Base-by-base conservation (phyloP, 345 rosid genomes). In the Citrus inodora region DNA sequence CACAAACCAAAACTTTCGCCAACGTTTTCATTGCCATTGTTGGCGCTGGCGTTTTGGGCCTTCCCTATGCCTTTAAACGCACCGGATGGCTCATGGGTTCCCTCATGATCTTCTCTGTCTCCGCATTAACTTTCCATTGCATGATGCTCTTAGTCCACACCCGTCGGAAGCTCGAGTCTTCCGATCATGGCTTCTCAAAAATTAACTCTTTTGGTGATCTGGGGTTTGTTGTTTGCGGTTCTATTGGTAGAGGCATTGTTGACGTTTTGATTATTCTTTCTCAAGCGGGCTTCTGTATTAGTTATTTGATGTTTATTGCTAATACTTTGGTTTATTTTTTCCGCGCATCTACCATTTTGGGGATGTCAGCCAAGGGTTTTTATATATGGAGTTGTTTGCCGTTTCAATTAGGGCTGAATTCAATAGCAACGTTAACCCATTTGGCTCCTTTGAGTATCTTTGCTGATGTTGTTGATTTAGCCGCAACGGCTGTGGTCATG, bases 381-480 rank as follows among this genome's bases (percentile, higher is more conserved):
- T 91, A 80, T 82, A 83, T 93, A 38, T 92, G 95, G 95, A 91
- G 86, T 17, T 91, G 92, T 78, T 89, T 95, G 27, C 98, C 97
- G 0, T 93, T 95, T 75, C 98, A 95, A 60, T 84, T 95, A 51
- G 98, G 93, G 24, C 65, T 93, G 60, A 95, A 87, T 86, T 93
- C 97, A 1, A 83, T 95, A 42, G 81, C 89, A 60, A 88, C 91
- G 3, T 83, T 95, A 76, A 93, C 98, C 74, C 93, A 93, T 82
- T 76, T 92, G 84, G 98, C 98, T 7, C 98, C 98, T 38, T 77
- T 93, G 76, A 95, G 98, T 81, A 93, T 95, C 14, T 92, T 95
- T 76, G 97, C 98, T n/a, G 98, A 95, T 79, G 61, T 93, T 40
- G 90, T 93, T 65, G 98, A 93, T 84, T 85, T 93, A 8, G 94